These are phyloP conservation scores for Fistulinella staudtii DNA, from an alignment of 1,284 basidiomycete genomes.

Conservation along the genomic window DNA sequence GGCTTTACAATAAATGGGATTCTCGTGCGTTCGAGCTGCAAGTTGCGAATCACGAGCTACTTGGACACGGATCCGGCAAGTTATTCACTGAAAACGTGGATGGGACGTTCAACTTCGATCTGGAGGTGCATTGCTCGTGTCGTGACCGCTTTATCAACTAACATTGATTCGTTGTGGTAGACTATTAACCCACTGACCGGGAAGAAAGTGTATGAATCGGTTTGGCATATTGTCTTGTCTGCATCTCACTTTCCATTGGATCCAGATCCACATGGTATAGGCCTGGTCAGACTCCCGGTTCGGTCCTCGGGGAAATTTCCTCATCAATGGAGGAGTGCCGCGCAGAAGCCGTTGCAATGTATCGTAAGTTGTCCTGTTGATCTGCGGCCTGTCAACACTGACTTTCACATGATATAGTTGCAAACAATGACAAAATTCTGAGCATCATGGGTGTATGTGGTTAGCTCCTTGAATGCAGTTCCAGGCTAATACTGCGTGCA, in stretches of 20 bases:
- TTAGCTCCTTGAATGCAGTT: neutral
- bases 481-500: conserved; percentile 24
- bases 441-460: conserved; percentile 67
- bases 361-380: conserved; percentile 47
- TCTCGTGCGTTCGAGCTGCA: conserved; percentile 76
- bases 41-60: conserved; percentile 81
- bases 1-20: conserved; percentile 74
- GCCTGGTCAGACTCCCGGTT: conserved; percentile 73
- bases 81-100: conserved; percentile 71
- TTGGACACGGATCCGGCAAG: conserved; percentile 79
- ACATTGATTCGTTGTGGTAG: conserved; percentile 33
- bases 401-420: conserved; percentile 45
- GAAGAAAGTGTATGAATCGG: conserved; percentile 56
- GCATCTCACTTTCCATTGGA: neutral
- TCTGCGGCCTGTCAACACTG: neutral
- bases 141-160: conserved; percentile 1
- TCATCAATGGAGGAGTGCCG: conserved; percentile 88
- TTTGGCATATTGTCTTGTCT: neutral
- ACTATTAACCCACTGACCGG: conserved; percentile 82
- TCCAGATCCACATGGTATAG: conserved; percentile 76
- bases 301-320: conserved; percentile 78
- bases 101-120: conserved; percentile 77
- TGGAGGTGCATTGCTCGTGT: conserved; percentile 31
- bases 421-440: conserved; percentile 66
- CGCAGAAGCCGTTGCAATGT: conserved; percentile 78